Percentiles rank a stretch among this genome's conserved stretches.
phyloP scores from a whole-genome alignment of 2,329 filamentous ascomycete species.

The Fusarium nodosum region DNA sequence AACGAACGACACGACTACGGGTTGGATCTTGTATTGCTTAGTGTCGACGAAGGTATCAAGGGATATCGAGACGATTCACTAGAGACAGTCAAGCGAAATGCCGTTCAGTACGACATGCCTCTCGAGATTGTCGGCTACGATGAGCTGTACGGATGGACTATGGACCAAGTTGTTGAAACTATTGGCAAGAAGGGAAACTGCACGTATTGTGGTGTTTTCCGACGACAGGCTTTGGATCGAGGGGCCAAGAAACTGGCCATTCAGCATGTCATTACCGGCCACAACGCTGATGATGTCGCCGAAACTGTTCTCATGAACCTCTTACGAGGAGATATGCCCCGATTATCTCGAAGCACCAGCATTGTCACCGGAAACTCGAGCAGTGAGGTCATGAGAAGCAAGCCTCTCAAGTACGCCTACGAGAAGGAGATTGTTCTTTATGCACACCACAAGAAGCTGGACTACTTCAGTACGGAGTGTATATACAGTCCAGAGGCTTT shows the following conservation, averaged over 20 bases:
- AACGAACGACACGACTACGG: slow-evolving; percentile 92
- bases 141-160: slow-evolving; percentile 97
- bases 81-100: slow-evolving; percentile 96
- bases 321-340: slow-evolving; percentile 87
- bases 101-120: slow-evolving; percentile 89
- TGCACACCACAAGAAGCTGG: slow-evolving; percentile 94
- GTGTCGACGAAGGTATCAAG: slow-evolving; percentile 97
- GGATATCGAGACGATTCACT: slow-evolving; percentile 96
- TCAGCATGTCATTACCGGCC: slow-evolving; percentile 93
- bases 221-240: slow-evolving; percentile 91
- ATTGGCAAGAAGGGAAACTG: slow-evolving; percentile 99
- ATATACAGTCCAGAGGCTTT: slow-evolving; percentile 99
- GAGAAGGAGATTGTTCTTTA: slow-evolving; percentile 99
- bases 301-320: slow-evolving; percentile 99
- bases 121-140: slow-evolving; percentile 93
- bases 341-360: slow-evolving; percentile 87
- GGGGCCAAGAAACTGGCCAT: slow-evolving; percentile 90
- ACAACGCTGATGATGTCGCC: slow-evolving; percentile 97
- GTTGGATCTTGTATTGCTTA: slow-evolving; percentile 86
- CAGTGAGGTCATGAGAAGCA: slow-evolving; percentile 94
- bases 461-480: slow-evolving; percentile 99
- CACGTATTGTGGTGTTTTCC: slow-evolving; percentile 97
- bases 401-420: slow-evolving; percentile 97
- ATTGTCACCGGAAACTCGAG: slow-evolving; percentile 84
- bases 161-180: slow-evolving; percentile 97